These are phyloP conservation scores for Nicotiana sylvestris DNA, from an alignment of 257 asterid genomes.

Conservation along the genomic window DNA sequence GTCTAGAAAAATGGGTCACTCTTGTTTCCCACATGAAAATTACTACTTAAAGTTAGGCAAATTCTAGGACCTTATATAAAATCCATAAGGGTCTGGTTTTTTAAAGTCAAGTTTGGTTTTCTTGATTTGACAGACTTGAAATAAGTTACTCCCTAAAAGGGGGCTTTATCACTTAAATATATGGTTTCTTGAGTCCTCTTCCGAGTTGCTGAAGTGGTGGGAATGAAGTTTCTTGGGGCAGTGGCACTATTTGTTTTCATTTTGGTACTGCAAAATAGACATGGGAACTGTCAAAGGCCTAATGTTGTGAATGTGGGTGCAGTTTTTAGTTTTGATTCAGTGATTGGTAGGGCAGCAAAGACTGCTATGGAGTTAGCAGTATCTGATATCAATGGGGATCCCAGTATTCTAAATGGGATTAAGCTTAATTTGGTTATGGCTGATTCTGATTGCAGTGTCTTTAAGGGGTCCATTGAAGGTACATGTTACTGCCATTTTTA, in stretches of 20 bases:
- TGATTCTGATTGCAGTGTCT: conserved; percentile 41
- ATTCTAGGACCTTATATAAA: neutral
- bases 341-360: conserved; percentile 43
- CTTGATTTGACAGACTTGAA: neutral
- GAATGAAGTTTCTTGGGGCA: conserved; percentile 5
- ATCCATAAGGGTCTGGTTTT: neutral
- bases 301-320: conserved; percentile 40
- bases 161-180: neutral
- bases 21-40: neutral
- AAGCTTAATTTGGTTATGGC: conserved; percentile 25
- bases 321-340: conserved; percentile 32
- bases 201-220: neutral
- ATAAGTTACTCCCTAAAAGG: neutral
- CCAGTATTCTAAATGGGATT: conserved; percentile 35
- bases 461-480: conserved; percentile 42
- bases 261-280: neutral
- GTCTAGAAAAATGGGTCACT: neutral
- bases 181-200: neutral
- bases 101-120: neutral
- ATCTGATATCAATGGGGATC: conserved; percentile 43
- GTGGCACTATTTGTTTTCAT: neutral
- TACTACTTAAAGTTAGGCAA: neutral
- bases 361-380: conserved; percentile 49
- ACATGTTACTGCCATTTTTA: neutral
- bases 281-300: conserved; percentile 28